These are phyloP conservation scores for Sideroxylon spinosum DNA, from an alignment of 179 eudicot species.

Conservation along the genomic window DNA sequence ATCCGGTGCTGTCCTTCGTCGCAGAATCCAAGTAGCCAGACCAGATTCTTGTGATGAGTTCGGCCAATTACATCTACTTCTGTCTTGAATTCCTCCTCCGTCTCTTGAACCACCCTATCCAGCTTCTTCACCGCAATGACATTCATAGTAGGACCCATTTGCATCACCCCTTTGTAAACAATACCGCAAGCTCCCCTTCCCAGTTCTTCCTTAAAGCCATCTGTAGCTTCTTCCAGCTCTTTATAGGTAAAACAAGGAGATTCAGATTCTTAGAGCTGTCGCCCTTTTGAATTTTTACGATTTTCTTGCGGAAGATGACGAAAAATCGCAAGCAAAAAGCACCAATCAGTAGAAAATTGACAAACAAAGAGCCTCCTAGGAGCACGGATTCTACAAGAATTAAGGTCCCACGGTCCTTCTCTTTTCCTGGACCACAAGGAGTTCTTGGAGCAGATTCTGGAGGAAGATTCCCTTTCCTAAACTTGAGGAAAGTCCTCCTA, in stretches of 20 bases:
- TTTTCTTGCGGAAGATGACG: background rate
- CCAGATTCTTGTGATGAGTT: slow-evolving; percentile 18
- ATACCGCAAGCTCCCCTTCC: slow-evolving; percentile 16
- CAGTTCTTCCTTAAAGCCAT: slow-evolving; percentile 15
- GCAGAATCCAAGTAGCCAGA: slow-evolving; percentile 12
- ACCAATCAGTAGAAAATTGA: background rate
- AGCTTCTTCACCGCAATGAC: slow-evolving; percentile 14
- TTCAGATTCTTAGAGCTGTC: too few relatives aligned
- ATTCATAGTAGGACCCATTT: background rate
- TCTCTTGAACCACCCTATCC: slow-evolving; percentile 8
- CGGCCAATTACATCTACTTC: slow-evolving; percentile 6
- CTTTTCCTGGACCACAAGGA: background rate
- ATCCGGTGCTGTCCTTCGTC: slow-evolving; percentile 14
- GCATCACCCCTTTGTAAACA: slow-evolving; percentile 15
- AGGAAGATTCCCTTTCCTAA: background rate
- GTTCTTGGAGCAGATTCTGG: background rate
- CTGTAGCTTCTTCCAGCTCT: slow-evolving; percentile 19
- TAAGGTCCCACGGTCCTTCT: background rate
- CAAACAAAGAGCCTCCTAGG: background rate
- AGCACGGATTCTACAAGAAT: background rate
- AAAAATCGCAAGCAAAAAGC: background rate
- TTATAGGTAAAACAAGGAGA: slow-evolving; percentile 7
- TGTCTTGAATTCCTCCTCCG: slow-evolving; percentile 14
- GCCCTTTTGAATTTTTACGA: background rate
- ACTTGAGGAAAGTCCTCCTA: background rate